Evolutionary conservation across 352 stramenopile genomes (phyloP), one percentile per base, ranked within the genome.

Genomic region (Pythium coloratum): DNA sequence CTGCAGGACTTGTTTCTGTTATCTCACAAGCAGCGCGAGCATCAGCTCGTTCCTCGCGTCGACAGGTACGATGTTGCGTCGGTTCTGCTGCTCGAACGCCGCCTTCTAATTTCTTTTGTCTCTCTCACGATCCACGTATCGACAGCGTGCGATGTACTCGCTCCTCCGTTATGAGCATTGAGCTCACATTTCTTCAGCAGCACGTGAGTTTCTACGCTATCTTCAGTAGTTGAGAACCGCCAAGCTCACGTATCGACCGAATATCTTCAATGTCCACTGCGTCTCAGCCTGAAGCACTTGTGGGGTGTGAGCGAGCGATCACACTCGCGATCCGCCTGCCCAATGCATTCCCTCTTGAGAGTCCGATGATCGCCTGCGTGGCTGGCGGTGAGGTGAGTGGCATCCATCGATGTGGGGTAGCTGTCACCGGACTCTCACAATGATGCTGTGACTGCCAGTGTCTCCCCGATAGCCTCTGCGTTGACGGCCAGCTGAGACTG

Each of bases 1-100:
- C 60, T 92, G 20, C 79, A 88, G 33, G 84, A 91, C 62, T 64
- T 92, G 55, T 42, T 88, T 46, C 60, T 82, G 59, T 77, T 77
- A 55, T 72, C 77, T 28, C 67, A 87, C 59, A 71, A 74, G 34
- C 78, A 88, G 56, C 78, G 76, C 36, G 76, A 88, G 38, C 62
- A 66, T 47, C 70, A 75, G 59, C 56, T 67, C 53, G 55, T 92
- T 6, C 82, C 82, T 3, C 84, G 82, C 42, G 75, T 92, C 38
- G 81, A 89, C 63, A 88, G 73, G 84, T 90, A 64, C 30, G 49
- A 18, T 7, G 2, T 13, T n/a, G 1, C 26, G 5, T 50, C 24
- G 24, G 4, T 9, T 14, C 51, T 6, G 61, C 9, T 34, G 20
- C 58, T 6, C 51, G 12, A 4, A 26, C 36, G 12, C 34, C n/a